A percentile compares a stretch with the other conserved stretches of the same genome.
Conservation (phyloP, 345 rosid genomes). For the Eucalyptus camaldulensis region DNA sequence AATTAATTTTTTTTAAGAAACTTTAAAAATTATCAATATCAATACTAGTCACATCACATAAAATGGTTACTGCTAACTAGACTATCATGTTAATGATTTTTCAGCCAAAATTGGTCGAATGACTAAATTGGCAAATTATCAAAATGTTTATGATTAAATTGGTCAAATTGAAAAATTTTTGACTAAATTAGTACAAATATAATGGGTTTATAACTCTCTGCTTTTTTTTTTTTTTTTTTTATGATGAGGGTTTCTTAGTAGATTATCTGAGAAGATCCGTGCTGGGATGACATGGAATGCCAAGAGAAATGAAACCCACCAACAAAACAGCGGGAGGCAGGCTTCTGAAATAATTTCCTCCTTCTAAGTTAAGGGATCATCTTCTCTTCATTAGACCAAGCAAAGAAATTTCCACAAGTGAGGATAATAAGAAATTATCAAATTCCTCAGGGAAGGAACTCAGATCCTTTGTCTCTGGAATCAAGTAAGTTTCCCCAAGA, state of each 20-base stretch:
- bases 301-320: background rate
- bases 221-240: fast-evolving
- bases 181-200: fast-evolving
- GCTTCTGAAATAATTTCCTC: background rate
- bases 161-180: fast-evolving
- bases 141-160: background rate
- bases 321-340: background rate
- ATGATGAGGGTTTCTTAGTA: background rate
- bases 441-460: background rate
- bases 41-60: fast-evolving
- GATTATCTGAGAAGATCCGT: background rate
- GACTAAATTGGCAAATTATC: fast-evolving
- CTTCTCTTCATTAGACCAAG: background rate
- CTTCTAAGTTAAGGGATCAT: background rate
- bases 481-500: background rate
- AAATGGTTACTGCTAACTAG: fast-evolving
- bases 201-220: fast-evolving
- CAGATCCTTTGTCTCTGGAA: background rate
- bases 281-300: background rate
- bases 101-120: fast-evolving
- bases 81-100: fast-evolving
- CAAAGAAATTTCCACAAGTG: background rate
- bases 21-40: background rate
- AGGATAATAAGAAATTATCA: background rate
- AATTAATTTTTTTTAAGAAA: background rate